Conservation (phyloP, 2,329 filamentous ascomycete genomes). For the Xylaria sp. region DNA sequence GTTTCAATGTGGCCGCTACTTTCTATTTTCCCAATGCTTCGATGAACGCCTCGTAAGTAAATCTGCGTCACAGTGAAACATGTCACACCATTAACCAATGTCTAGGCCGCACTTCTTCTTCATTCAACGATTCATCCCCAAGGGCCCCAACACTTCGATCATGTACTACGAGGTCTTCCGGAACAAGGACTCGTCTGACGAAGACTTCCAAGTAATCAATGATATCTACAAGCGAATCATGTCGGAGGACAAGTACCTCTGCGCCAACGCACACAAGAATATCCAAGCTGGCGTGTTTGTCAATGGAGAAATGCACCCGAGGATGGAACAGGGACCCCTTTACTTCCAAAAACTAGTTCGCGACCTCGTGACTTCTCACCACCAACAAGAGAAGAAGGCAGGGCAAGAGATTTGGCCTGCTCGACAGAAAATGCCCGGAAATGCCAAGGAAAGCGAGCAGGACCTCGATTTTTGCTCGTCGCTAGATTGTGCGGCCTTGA, state of each 20-base stretch:
- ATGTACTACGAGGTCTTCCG: slow-evolving; percentile 73
- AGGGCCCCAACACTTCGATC: slow-evolving; percentile 57
- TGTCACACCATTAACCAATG: slow-evolving; percentile 52
- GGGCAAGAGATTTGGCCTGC: slow-evolving; percentile 64
- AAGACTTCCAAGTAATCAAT: slow-evolving; percentile 66
- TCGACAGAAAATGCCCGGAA: slow-evolving; percentile 24
- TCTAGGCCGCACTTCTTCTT: slow-evolving; percentile 64
- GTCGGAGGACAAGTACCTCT: slow-evolving; percentile 72
- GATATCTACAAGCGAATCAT: slow-evolving; percentile 71
- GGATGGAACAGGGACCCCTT: slow-evolving; percentile 67
- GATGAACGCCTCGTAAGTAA: slow-evolving; percentile 38
- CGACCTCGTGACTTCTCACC: slow-evolving; percentile 59
- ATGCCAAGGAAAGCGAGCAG: slow-evolving; percentile 17
- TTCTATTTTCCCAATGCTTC: slow-evolving; percentile 39
- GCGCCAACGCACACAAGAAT: slow-evolving; percentile 67
- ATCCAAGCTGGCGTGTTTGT: slow-evolving; percentile 69
- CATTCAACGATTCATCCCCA: slow-evolving; percentile 70
- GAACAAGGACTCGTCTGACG: slow-evolving; percentile 67
- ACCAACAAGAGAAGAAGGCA: slow-evolving; percentile 56
- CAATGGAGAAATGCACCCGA: slow-evolving; percentile 70
- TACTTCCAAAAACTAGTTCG: slow-evolving; percentile 65
- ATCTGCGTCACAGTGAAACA: neutral
- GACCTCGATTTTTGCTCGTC: slow-evolving; percentile 33
- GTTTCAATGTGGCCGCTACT: slow-evolving; percentile 37
- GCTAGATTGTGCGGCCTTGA: slow-evolving; percentile 30